These are phyloP conservation scores for Candida frijolesensis DNA, from an alignment of 1,139 yeast genomes.

Conservation along the genomic window DNA sequence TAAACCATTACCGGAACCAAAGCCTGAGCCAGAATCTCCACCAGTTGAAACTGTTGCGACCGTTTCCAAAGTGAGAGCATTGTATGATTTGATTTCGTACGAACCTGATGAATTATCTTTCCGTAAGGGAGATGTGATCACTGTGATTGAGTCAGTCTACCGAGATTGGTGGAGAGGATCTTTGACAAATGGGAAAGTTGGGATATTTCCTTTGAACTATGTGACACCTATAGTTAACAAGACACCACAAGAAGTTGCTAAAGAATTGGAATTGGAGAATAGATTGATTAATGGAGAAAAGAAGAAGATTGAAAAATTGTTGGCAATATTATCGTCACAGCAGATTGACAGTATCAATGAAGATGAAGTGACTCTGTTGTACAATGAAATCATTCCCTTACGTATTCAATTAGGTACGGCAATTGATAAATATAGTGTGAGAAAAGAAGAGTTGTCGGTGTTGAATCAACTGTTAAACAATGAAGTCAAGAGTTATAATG, in stretches of 20 bases:
- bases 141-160: constrained; percentile 84
- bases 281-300: constrained; percentile 31
- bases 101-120: constrained; percentile 75
- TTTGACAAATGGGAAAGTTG: constrained; percentile 68
- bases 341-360: constrained; percentile 33
- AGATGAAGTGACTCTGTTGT: constrained; percentile 54
- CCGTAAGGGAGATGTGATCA: constrained; percentile 74
- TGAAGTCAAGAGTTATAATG: constrained; percentile 72
- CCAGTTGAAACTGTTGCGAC: constrained; percentile 44
- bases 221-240: constrained; percentile 79
- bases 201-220: constrained; percentile 93
- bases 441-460: constrained; percentile 74
- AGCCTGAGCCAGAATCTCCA: constrained; percentile 12
- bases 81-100: constrained; percentile 75
- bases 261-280: constrained; percentile 34
- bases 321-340: constrained; percentile 55
- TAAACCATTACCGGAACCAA: constrained; percentile 33
- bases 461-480: constrained; percentile 67
- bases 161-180: constrained; percentile 97
- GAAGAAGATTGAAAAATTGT: constrained; percentile 63
- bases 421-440: constrained; percentile 72
- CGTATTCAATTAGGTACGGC: constrained; percentile 72
- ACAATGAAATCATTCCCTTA: constrained; percentile 69
- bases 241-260: constrained; percentile 46
- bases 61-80: constrained; percentile 74